A percentile compares a stretch with the other conserved stretches of the same genome.
These are phyloP conservation scores for Apiospora phragmitis DNA, from an alignment of 2,329 filamentous ascomycete genomes.

Conservation along the genomic window DNA sequence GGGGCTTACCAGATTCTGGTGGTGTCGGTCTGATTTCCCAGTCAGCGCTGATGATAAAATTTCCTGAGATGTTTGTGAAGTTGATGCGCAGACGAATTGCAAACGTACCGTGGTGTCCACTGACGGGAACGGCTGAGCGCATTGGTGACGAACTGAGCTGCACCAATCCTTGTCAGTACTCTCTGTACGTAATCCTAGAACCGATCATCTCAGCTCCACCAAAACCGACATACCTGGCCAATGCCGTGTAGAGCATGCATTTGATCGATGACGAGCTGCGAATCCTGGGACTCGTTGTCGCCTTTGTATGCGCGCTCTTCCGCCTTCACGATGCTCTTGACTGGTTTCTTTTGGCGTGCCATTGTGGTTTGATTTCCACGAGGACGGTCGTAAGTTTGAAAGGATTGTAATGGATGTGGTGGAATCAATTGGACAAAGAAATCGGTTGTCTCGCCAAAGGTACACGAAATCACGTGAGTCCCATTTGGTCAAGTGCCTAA, in stretches of 20 bases:
- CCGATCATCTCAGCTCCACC: slow-evolving; percentile 3
- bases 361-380: not conserved
- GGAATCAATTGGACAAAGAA: not conserved
- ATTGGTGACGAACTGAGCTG: slow-evolving; percentile 5
- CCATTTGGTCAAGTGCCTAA: not conserved
- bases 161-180: not conserved
- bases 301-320: not conserved
- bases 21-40: not conserved
- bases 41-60: not conserved
- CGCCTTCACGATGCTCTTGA: not conserved
- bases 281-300: not conserved
- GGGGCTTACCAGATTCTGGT: not conserved
- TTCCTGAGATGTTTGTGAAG: not conserved
- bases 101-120: not conserved
- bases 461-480: not conserved
- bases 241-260: not conserved
- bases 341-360: not conserved
- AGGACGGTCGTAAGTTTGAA: not conserved
- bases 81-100: not conserved
- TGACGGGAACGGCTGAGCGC: not conserved
- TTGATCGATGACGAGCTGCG: not conserved
- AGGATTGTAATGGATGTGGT: not conserved
- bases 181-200: not conserved
- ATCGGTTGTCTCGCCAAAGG: not conserved
- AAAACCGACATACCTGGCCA: not conserved